Conservation (phyloP, 805 yeast genomes). For the Schizosaccharomyces osmophilus region DNA sequence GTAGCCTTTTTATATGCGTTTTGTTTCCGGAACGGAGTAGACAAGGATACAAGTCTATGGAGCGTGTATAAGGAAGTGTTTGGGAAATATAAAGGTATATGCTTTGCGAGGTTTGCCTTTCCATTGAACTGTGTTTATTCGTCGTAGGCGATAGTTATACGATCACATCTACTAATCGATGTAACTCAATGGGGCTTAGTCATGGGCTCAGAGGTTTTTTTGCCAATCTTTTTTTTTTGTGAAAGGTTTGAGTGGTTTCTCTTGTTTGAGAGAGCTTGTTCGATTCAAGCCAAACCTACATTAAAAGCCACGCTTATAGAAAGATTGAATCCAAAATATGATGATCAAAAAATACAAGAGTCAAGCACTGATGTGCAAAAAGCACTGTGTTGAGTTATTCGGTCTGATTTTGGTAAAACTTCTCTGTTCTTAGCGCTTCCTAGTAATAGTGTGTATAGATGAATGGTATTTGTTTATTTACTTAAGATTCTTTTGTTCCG, state of each 20-base stretch:
- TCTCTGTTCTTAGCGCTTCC: background rate
- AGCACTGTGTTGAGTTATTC: background rate
- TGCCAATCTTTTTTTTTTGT: background rate
- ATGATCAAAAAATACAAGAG: background rate
- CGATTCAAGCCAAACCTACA: background rate
- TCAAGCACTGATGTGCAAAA: background rate
- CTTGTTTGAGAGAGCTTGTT: background rate
- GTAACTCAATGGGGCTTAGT: conserved; percentile 2
- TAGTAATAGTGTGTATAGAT: background rate
- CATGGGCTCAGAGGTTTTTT: background rate
- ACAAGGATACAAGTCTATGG: background rate
- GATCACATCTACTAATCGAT: background rate
- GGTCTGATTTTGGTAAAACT: background rate
- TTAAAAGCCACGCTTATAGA: background rate
- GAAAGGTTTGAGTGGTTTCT: background rate
- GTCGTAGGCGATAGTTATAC: background rate
- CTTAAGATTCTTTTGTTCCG: background rate
- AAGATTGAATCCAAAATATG: background rate
- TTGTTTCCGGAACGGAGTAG: background rate
- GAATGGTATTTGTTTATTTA: background rate
- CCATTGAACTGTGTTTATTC: background rate
- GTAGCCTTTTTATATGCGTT: background rate
- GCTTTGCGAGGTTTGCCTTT: background rate
- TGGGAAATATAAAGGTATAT: no score
- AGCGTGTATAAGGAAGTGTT: background rate